Conservation (phyloP, 2,329 filamentous ascomycete species). For the Dactylonectria macrodidyma region DNA sequence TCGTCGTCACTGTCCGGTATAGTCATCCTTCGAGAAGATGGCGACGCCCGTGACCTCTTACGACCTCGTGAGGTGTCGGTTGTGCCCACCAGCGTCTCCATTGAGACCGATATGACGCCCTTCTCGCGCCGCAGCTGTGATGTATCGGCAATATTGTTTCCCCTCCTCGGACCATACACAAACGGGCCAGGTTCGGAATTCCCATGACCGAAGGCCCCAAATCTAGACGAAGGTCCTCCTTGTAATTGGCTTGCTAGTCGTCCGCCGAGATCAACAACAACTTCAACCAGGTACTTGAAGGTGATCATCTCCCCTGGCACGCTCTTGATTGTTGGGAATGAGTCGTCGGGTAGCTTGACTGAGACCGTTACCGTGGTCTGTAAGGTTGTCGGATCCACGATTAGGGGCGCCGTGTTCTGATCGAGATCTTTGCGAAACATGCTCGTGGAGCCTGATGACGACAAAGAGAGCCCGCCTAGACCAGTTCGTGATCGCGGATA, state of each 20-base stretch:
- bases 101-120: constrained; percentile 88
- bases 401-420: constrained; percentile 89
- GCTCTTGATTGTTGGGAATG: constrained; percentile 90
- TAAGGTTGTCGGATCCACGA: constrained; percentile 86
- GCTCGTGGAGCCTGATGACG: constrained; percentile 88
- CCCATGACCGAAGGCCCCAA: constrained; percentile 52
- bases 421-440: constrained; percentile 96
- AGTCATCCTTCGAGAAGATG: constrained; percentile 46
- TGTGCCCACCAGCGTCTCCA: constrained; percentile 91
- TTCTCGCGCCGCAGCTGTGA: constrained; percentile 89
- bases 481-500: constrained; percentile 91
- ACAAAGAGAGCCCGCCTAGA: constrained; percentile 87
- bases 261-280: constrained; percentile 92
- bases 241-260: constrained; percentile 83
- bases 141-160: constrained; percentile 85
- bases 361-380: constrained; percentile 86
- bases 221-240: constrained; percentile 66
- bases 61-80: constrained; percentile 74
- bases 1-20: constrained; percentile 53
- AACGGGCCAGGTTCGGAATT: constrained; percentile 46
- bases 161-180: constrained; percentile 51
- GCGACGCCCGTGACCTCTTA: constrained; percentile 44
- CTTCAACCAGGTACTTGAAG: constrained; percentile 94
- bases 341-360: constrained; percentile 89
- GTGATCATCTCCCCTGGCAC: constrained; percentile 95